A percentile compares a stretch with the other conserved stretches of the same genome.
Evolutionary conservation across 2,329 filamentous ascomycete species (phyloP).

Genomic region (Coniochaeta sp.): DNA sequence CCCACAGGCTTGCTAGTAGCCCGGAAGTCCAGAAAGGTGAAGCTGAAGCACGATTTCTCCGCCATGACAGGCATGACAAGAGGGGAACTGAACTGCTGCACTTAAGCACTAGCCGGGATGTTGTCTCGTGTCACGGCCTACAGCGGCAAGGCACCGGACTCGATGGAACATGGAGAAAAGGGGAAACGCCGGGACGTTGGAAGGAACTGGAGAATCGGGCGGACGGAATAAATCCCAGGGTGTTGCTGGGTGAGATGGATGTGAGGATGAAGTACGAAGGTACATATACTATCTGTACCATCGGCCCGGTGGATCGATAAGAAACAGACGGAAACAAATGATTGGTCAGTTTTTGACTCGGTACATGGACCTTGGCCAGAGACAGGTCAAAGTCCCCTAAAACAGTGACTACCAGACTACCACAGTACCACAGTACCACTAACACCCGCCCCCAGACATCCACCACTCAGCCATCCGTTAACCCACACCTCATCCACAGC

Average conservation of each 20-base stretch:
- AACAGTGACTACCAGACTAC: too few species aligned
- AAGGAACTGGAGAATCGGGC: neutral
- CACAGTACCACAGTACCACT: too few species aligned
- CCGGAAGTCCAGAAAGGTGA: neutral
- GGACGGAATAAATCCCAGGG: neutral
- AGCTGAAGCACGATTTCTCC: neutral
- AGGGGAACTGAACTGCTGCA: too few species aligned
- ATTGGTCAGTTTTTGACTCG: neutral
- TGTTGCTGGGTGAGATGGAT: neutral
- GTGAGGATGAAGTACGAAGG: too few species aligned
- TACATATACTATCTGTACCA: slow-evolving; percentile 2
- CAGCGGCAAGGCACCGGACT: too few species aligned
- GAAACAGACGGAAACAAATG: neutral
- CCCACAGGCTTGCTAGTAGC: neutral
- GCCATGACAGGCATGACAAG: neutral
- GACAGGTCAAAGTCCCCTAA: neutral
- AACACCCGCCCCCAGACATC: too few species aligned
- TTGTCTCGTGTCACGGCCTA: neutral
- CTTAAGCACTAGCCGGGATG: neutral
- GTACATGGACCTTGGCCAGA: neutral
- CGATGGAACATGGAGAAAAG: neutral
- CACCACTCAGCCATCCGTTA: neutral
- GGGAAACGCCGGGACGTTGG: too few species aligned
- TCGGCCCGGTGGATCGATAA: neutral
- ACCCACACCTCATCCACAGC: neutral